A percentile compares a stretch with the other conserved stretches of the same genome.
phyloP scores from a whole-genome alignment of 805 yeast genomes.

The Isabelozyma pseudorhagii region DNA sequence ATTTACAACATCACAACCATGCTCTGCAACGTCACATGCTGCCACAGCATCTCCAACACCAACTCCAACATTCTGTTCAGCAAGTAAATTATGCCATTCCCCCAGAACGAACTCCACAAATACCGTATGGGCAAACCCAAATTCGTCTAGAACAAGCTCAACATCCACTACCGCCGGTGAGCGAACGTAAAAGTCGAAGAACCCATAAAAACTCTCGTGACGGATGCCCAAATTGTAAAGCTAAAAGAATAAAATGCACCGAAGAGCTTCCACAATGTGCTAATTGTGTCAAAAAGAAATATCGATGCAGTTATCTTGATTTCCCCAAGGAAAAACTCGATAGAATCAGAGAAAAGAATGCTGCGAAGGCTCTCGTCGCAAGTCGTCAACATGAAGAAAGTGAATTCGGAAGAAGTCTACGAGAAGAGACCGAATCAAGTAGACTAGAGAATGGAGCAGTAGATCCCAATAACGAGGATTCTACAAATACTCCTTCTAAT shows the following conservation, averaged over 20 bases:
- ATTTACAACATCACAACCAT: neutral
- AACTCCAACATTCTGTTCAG: neutral
- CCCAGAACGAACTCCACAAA: neutral
- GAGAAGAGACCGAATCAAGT: too few species aligned
- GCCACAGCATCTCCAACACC: neutral
- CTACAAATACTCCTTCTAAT: neutral
- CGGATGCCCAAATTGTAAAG: constrained; percentile 44
- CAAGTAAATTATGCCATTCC: neutral
- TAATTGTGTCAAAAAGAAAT: constrained; percentile 35
- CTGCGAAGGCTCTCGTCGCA: constrained; percentile 11
- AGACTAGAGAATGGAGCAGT: too few species aligned
- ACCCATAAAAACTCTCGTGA: constrained; percentile 38
- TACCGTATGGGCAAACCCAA: neutral
- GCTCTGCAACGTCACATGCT: neutral
- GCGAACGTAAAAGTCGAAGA: constrained; percentile 29
- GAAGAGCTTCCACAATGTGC: constrained; percentile 41
- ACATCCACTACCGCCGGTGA: neutral
- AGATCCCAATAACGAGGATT: too few species aligned
- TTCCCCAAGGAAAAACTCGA: constrained; percentile 36
- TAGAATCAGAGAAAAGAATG: constrained; percentile 31
- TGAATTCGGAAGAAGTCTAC: neutral
- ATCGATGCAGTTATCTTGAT: constrained; percentile 41
- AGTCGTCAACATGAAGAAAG: neutral
- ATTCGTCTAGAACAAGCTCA: neutral
- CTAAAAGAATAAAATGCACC: constrained; percentile 40